A percentile compares a stretch with the other conserved stretches of the same genome.
These are phyloP conservation scores for Acrocalymma vagum DNA, from an alignment of 2,329 filamentous ascomycete genomes.

Conservation along the genomic window DNA sequence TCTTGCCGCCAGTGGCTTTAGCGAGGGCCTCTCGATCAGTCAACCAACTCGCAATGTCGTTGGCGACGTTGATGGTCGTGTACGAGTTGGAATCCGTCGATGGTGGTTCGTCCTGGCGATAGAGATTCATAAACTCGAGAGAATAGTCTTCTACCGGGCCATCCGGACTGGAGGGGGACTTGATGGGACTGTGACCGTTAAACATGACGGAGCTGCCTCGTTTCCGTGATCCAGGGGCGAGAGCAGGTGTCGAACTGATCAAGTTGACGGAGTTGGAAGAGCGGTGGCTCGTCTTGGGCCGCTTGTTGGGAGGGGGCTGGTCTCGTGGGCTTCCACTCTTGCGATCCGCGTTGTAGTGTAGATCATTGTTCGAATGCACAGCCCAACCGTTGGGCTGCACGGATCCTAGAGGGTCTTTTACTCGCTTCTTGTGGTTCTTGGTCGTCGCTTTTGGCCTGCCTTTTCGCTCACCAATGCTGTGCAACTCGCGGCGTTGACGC, in stretches of 20 bases:
- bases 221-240: constrained; percentile 69
- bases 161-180: constrained; percentile 73
- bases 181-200: constrained; percentile 78
- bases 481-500: constrained; percentile 66
- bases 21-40: constrained; percentile 75
- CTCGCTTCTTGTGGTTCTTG: constrained; percentile 89
- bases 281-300: constrained; percentile 82
- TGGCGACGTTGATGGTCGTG: constrained; percentile 77
- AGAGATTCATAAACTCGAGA: constrained; percentile 76
- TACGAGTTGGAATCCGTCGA: constrained; percentile 78
- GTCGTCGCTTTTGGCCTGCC: constrained; percentile 77
- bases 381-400: constrained; percentile 73
- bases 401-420: constrained; percentile 69
- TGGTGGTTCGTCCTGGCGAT: constrained; percentile 66
- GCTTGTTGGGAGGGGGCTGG: constrained; percentile 73
- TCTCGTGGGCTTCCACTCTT: constrained; percentile 62
- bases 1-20: constrained; percentile 70
- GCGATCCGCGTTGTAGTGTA: constrained; percentile 54
- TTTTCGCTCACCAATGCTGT: constrained; percentile 66
- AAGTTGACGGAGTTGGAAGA: constrained; percentile 78
- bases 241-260: constrained; percentile 70
- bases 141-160: constrained; percentile 76
- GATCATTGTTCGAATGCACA: constrained; percentile 65
- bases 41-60: constrained; percentile 80
- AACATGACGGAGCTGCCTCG: constrained; percentile 64